Evolutionary conservation across 2,329 filamentous ascomycete species (phyloP).

Genomic region (Ophiocordyceps polyrhachis-furcata): DNA sequence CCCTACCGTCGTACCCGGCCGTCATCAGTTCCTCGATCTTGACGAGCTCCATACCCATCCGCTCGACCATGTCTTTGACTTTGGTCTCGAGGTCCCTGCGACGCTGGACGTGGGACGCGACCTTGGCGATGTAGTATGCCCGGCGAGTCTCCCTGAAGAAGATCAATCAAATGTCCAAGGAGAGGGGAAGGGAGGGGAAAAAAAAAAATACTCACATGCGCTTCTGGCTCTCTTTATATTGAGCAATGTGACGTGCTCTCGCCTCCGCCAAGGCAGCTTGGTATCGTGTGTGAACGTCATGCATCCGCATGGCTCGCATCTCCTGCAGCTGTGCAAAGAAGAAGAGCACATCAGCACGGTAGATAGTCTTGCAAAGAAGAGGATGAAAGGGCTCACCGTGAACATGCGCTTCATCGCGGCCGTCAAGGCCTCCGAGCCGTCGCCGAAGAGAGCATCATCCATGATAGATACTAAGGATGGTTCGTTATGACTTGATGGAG

Average conservation of each 20-base stretch:
- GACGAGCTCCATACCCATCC: slow-evolving; percentile 3
- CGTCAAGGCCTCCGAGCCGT: not conserved
- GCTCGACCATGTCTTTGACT: slow-evolving; percentile 9
- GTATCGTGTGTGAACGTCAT: slow-evolving; percentile 8
- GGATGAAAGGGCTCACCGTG: not conserved
- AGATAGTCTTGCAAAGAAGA: not conserved
- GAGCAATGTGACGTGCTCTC: slow-evolving; percentile 6
- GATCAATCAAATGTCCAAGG: too few species aligned
- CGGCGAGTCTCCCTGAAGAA: not conserved
- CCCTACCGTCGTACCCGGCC: slow-evolving; percentile 5
- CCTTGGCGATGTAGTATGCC: slow-evolving; percentile 12
- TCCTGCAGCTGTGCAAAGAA: slow-evolving; percentile 10
- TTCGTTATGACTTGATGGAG: not conserved
- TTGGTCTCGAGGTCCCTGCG: slow-evolving; percentile 9
- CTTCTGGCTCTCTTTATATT: slow-evolving; percentile 8
- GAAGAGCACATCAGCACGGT: not conserved
- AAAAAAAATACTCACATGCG: not conserved
- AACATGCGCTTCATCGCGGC: slow-evolving; percentile 1
- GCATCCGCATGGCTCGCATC: slow-evolving; percentile 10
- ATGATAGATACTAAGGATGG: not conserved
- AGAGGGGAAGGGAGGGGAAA: too few species aligned
- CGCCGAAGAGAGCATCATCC: not conserved
- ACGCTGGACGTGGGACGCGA: slow-evolving; percentile 17
- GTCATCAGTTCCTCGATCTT: slow-evolving; percentile 7
- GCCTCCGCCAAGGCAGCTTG: slow-evolving; percentile 8